Percentiles rank a stretch among this genome's conserved stretches.
Evolutionary conservation across 176 grass and related monocot genomes (phyloP).

Genomic region (Cenchrus americanus): DNA sequence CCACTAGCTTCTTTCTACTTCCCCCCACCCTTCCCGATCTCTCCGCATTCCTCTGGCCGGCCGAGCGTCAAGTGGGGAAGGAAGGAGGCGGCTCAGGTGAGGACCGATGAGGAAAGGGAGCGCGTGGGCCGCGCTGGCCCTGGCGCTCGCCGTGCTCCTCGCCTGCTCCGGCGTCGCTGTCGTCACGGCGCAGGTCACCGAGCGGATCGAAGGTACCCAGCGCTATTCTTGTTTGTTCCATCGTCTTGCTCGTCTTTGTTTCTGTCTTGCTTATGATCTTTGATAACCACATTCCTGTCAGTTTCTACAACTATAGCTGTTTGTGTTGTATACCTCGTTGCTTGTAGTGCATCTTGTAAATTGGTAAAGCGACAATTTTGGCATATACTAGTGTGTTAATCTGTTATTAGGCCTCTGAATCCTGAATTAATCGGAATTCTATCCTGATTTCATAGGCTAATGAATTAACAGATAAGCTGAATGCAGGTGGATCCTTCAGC

Average conservation of each 20-base stretch:
- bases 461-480: neutral
- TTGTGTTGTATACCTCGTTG: neutral
- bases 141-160: constrained; percentile 15
- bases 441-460: constrained; percentile 1
- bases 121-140: neutral
- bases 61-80: neutral
- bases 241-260: neutral
- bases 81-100: neutral
- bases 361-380: neutral
- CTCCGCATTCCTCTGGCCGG: neutral
- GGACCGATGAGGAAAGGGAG: constrained; percentile 14
- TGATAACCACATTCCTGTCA: neutral
- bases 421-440: neutral
- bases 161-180: neutral
- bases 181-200: constrained; percentile 24
- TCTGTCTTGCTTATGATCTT: neutral
- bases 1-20: constrained; percentile 3
- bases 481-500: neutral
- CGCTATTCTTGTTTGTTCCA: neutral
- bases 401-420: constrained; percentile 20
- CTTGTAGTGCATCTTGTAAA: neutral
- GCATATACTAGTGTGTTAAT: neutral
- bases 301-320: neutral
- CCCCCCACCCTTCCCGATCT: neutral
- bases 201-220: constrained; percentile 33